A percentile compares a stretch with the other conserved stretches of the same genome.
These are phyloP conservation scores for Hamigera avellanea DNA, from an alignment of 495 filamentous ascomycete species.

Conservation along the genomic window DNA sequence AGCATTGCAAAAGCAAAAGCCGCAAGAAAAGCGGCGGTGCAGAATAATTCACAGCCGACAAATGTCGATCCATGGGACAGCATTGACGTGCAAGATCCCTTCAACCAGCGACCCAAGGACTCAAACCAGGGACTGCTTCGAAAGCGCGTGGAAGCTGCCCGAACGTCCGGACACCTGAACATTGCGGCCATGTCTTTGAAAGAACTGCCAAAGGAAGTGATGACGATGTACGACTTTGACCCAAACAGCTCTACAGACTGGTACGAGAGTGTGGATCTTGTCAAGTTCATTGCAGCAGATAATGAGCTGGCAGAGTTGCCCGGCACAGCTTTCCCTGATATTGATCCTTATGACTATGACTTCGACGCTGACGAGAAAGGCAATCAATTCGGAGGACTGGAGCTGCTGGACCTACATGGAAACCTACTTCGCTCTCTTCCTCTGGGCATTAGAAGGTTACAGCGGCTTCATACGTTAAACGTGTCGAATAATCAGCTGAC, in stretches of 20 bases:
- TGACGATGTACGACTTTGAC: conserved; percentile 78
- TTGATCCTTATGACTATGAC: conserved; percentile 40
- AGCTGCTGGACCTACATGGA: conserved; percentile 74
- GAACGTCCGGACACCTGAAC: conserved; percentile 75
- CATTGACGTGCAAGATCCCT: conserved; percentile 50
- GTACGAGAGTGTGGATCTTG: conserved; percentile 92
- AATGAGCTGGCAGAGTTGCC: conserved; percentile 72
- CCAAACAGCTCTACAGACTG: conserved; percentile 53
- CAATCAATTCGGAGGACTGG: conserved; percentile 73
- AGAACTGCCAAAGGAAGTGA: conserved; percentile 69
- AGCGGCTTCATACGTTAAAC: conserved; percentile 67
- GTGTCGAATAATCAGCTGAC: conserved; percentile 72
- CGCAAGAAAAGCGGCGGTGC: conserved; percentile 51
- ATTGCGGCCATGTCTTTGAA: conserved; percentile 76
- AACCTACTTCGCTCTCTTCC: conserved; percentile 67
- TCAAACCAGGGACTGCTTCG: conserved; percentile 52
- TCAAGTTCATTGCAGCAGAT: conserved; percentile 77
- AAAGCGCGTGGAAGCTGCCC: conserved; percentile 63
- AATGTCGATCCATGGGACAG: conserved; percentile 25
- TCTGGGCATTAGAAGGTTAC: conserved; percentile 59
- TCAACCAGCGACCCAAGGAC: conserved; percentile 51
- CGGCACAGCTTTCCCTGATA: conserved; percentile 67
- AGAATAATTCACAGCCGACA: conserved; percentile 19
- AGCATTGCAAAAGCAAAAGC: conserved; percentile 92
- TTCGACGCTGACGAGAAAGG: conserved; percentile 53